Conservation (phyloP, 176 grass and related monocot genomes). For the Phragmites australis region DNA sequence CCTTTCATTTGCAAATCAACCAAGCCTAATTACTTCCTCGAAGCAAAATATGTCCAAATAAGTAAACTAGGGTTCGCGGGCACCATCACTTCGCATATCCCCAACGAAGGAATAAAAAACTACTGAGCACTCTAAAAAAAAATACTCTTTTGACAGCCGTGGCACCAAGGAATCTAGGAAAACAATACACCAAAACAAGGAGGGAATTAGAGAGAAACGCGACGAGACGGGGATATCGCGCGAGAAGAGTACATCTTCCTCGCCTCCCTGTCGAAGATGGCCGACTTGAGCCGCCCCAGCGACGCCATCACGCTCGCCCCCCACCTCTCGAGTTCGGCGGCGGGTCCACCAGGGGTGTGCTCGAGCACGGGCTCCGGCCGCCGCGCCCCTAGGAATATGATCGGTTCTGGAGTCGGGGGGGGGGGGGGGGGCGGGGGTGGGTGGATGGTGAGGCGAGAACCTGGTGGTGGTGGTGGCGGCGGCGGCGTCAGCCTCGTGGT, state of each 20-base stretch:
- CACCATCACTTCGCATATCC: not conserved
- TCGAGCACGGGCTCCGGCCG: not conserved
- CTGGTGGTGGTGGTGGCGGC: not conserved
- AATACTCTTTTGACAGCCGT: not conserved
- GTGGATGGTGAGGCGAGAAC: too few species aligned
- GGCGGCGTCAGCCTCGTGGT: too few species aligned
- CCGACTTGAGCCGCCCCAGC: constrained; percentile 63
- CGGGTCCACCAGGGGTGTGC: not conserved
- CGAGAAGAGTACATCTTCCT: constrained; percentile 51
- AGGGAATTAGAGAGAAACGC: not conserved
- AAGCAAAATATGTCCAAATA: not conserved
- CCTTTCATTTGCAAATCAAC: not conserved
- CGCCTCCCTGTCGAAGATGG: constrained; percentile 70
- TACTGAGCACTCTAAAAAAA: not conserved
- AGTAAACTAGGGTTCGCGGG: not conserved
- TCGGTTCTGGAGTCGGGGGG: not conserved
- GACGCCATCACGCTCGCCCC: constrained; percentile 54
- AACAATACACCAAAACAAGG: not conserved
- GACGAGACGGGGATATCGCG: not conserved
- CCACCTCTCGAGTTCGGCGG: not conserved
- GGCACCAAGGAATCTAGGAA: not conserved
- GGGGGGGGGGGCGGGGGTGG: not conserved
- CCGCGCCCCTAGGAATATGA: not conserved
- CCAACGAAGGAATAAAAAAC: not conserved
- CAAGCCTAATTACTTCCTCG: not conserved